phyloP scores from a whole-genome alignment of 805 yeast species.

The Kodamaea laetipori region DNA sequence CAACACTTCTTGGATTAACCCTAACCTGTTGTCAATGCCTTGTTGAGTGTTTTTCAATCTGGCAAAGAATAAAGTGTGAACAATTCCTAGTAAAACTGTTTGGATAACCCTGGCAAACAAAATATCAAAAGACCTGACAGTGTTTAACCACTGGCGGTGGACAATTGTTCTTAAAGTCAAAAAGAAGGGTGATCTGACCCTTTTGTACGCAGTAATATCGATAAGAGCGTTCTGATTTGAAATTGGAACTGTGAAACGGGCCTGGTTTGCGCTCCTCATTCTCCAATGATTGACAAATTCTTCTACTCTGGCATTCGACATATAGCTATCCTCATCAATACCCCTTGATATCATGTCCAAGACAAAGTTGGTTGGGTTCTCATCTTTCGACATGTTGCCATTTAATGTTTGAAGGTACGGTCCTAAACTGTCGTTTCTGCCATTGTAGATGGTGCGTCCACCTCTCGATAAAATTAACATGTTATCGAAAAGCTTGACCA shows the following conservation, averaged over 20 bases:
- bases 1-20: constrained; percentile 71
- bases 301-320: constrained; percentile 24
- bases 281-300: constrained; percentile 33
- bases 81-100: constrained; percentile 60
- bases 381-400: constrained; percentile 56
- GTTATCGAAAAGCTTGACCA: constrained; percentile 67
- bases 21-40: constrained; percentile 69
- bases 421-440: constrained; percentile 48
- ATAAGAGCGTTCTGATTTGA: constrained; percentile 21
- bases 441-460: constrained; percentile 70
- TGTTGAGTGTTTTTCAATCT: constrained; percentile 39
- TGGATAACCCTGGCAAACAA: constrained; percentile 66
- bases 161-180: constrained; percentile 34
- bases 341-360: constrained; percentile 65
- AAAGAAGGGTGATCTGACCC: constrained; percentile 25
- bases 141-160: constrained; percentile 36
- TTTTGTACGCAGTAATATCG: constrained; percentile 47
- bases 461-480: constrained; percentile 74
- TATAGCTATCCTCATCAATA: constrained; percentile 27
- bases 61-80: constrained; percentile 65
- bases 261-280: no score
- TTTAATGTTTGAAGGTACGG: constrained; percentile 53
- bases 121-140: constrained; percentile 50
- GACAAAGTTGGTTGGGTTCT: constrained; percentile 74
- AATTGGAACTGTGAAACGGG: constrained; percentile 7